Percentiles rank a stretch among this genome's conserved stretches.
phyloP scores from a whole-genome alignment of 768 basidiomycete species.

The Lactifluus piperatus region DNA sequence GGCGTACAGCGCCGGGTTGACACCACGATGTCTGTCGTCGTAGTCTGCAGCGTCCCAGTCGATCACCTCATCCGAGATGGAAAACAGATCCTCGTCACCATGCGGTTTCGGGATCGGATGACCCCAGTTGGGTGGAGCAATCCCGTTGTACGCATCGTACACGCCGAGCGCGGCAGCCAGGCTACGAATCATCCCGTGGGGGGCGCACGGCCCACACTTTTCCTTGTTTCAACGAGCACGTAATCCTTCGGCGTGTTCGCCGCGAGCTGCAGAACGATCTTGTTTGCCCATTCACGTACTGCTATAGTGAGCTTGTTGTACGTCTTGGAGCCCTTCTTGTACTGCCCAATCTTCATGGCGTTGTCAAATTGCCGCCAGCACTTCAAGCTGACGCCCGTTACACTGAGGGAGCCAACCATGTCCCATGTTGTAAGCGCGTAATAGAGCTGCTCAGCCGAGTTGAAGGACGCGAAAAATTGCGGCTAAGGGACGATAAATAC shows the following conservation, averaged over 20 bases:
- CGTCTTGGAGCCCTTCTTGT: slow-evolving; percentile 8
- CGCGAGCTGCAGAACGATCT: slow-evolving; percentile 13
- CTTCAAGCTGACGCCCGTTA: slow-evolving; percentile 24
- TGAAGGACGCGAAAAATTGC: slow-evolving; percentile 26
- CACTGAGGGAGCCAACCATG: slow-evolving; percentile 13
- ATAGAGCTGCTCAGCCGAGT: slow-evolving; percentile 27
- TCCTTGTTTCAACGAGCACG: slow-evolving; percentile 6
- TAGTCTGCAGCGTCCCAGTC: not conserved
- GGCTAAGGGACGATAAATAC: slow-evolving; percentile 10
- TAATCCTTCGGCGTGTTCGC: slow-evolving; percentile 8
- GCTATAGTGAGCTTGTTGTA: slow-evolving; percentile 1
- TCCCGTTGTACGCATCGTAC: not conserved
- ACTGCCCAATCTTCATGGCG: not conserved
- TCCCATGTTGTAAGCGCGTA: slow-evolving; percentile 24
- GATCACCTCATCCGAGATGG: not conserved
- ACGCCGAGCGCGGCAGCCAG: slow-evolving; percentile 10
- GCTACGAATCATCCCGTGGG: slow-evolving; percentile 15
- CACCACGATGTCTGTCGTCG: not conserved
- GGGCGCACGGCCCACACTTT: slow-evolving; percentile 5
- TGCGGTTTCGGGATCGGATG: not conserved
- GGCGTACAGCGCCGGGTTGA: not conserved
- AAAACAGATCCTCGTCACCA: not conserved
- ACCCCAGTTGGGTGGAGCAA: slow-evolving; percentile 14
- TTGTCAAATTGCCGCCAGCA: slow-evolving; percentile 21
- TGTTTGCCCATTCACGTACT: slow-evolving; percentile 6